Percentiles rank a stretch among this genome's conserved stretches.
phyloP scores from a whole-genome alignment of 441 rosid species.

The Iberis amara region DNA sequence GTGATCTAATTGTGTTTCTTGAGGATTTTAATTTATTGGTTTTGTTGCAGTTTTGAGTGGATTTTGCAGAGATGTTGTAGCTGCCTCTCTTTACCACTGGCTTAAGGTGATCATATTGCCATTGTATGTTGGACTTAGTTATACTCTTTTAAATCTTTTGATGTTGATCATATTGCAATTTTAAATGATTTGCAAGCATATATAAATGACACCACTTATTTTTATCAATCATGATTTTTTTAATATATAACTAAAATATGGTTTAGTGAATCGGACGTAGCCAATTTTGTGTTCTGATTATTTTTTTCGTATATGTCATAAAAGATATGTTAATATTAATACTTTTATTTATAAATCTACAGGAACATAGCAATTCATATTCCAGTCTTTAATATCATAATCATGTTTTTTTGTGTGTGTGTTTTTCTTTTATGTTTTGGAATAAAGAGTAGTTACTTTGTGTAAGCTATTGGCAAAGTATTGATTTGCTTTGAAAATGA shows the following conservation, averaged over 20 bases:
- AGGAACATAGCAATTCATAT: no score
- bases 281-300: no score
- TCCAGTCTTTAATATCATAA: constrained; percentile 6
- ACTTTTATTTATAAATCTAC: no score
- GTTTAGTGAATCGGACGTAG: no score
- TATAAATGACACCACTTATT: no score
- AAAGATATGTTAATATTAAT: no score
- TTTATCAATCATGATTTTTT: no score
- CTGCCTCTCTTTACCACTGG: constrained; percentile 3
- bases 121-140: not conserved
- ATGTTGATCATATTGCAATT: constrained; percentile 3
- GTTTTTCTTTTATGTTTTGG: not conserved
- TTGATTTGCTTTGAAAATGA: constrained; percentile 4
- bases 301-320: no score
- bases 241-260: no score
- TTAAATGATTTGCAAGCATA: no score
- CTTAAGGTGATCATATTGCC: not conserved
- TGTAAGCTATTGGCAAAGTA: constrained; percentile 7
- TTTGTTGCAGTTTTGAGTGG: constrained; percentile 28
- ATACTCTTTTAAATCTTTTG: not conserved
- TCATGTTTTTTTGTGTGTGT: not conserved
- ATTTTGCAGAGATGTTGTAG: constrained; percentile 27
- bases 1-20: not conserved
- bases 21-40: not conserved
- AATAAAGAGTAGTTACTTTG: not conserved